Percentiles rank a stretch among this genome's conserved stretches.
Evolutionary conservation across 2,329 filamentous ascomycete species (phyloP).

Genomic region (Cercospora sp.): DNA sequence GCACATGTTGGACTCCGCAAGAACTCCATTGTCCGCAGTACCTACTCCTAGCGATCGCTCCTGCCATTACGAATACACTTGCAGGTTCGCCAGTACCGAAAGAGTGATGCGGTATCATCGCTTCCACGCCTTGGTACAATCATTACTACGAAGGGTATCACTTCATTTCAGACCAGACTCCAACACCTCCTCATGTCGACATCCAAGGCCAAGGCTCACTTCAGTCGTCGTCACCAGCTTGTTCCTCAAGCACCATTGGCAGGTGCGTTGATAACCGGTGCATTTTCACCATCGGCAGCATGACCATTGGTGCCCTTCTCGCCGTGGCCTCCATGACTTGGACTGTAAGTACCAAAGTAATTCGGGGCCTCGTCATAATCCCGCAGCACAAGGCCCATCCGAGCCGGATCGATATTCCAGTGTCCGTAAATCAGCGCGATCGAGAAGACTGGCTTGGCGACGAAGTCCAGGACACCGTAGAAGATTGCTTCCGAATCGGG

Average conservation of each 20-base stretch:
- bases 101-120: slow-evolving; percentile 4
- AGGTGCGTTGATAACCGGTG: background rate
- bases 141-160: slow-evolving; percentile 9
- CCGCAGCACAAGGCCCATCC: slow-evolving; percentile 52
- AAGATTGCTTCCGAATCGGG: slow-evolving; percentile 65
- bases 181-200: background rate
- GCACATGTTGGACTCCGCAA: background rate
- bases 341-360: slow-evolving; percentile 5
- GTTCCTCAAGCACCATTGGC: background rate
- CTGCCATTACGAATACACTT: background rate
- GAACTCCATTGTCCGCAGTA: background rate
- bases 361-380: slow-evolving; percentile 32
- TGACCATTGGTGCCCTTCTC: slow-evolving; percentile 14
- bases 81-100: background rate
- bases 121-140: background rate
- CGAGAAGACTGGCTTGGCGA: slow-evolving; percentile 62
- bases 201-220: background rate
- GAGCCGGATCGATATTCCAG: slow-evolving; percentile 56
- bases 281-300: slow-evolving; percentile 5
- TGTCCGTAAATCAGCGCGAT: slow-evolving; percentile 59
- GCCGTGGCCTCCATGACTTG: background rate
- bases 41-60: background rate
- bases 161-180: background rate
- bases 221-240: background rate
- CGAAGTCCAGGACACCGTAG: slow-evolving; percentile 64